Evolutionary conservation across 148 eudicot genomes (phyloP).

Genomic region (Vaccinium corymbosum): DNA sequence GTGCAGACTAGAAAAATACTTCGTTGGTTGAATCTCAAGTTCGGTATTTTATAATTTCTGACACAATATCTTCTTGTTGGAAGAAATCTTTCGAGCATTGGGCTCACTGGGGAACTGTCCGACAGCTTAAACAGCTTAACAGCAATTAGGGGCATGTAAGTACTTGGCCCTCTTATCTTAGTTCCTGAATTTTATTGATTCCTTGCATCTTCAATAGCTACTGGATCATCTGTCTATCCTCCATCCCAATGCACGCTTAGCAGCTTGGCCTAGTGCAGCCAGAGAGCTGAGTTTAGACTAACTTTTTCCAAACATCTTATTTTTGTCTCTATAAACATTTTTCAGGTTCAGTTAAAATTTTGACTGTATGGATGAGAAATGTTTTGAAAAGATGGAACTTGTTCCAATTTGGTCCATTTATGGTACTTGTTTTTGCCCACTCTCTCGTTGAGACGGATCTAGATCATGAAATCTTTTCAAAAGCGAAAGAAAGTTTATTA

Average conservation of each 20-base stretch:
- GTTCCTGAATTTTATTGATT: background rate
- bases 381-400: background rate
- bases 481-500: background rate
- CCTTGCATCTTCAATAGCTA: background rate
- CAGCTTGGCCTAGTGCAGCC: background rate
- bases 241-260: background rate
- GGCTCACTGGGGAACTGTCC: constrained; percentile 52
- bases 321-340: background rate
- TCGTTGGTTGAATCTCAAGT: background rate
- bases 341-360: background rate
- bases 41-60: background rate
- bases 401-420: background rate
- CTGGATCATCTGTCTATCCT: background rate
- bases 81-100: constrained; percentile 63
- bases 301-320: background rate
- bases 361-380: background rate
- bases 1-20: background rate
- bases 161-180: background rate
- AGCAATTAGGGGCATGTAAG: constrained; percentile 56
- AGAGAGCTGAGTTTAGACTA: background rate
- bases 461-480: background rate
- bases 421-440: background rate
- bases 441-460: background rate
- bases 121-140: constrained; percentile 40
- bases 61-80: constrained; percentile 12